phyloP scores from a whole-genome alignment of 2,329 filamentous ascomycete species.

The Septoria petroselini region DNA sequence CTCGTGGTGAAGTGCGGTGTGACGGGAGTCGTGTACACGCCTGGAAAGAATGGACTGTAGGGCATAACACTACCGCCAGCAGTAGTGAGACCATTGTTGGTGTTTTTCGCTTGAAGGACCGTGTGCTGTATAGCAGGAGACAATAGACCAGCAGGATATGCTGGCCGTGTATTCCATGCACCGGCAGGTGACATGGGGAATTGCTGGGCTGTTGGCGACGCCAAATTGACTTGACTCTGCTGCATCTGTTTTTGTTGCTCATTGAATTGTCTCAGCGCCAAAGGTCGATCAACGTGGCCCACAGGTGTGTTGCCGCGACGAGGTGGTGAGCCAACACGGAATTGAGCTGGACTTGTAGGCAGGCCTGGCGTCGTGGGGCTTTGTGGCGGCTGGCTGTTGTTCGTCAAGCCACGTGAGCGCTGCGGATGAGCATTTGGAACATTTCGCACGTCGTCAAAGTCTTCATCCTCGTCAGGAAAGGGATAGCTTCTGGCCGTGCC shows the following conservation, averaged over 20 bases:
- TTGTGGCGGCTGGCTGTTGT: neutral
- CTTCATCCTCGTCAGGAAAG: constrained; percentile 24
- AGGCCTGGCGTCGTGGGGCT: constrained; percentile 2
- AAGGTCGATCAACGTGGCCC: neutral
- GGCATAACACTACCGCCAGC: neutral
- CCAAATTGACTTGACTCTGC: neutral
- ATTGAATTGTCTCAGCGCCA: neutral
- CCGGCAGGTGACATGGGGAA: neutral
- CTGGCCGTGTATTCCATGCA: too few relatives aligned
- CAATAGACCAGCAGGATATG: too few relatives aligned
- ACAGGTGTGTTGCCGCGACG: neutral
- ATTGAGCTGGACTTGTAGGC: constrained; percentile 4
- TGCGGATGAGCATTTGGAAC: constrained; percentile 32
- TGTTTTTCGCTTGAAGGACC: too few relatives aligned
- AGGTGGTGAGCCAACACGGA: neutral
- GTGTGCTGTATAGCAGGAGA: too few relatives aligned
- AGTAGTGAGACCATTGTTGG: too few relatives aligned
- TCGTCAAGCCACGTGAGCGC: constrained; percentile 4
- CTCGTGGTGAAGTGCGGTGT: constrained; percentile 70
- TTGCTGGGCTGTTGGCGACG: neutral
- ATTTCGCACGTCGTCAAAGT: constrained; percentile 28
- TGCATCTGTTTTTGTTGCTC: constrained; percentile 5
- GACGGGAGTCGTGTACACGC: constrained; percentile 70
- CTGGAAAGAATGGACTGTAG: constrained; percentile 77
- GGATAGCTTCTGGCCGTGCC: constrained; percentile 31